Evolutionary conservation across 2,329 filamentous ascomycete species (phyloP), one percentile per base, ranked within the genome.

Genomic region (Fusarium temperatum): DNA sequence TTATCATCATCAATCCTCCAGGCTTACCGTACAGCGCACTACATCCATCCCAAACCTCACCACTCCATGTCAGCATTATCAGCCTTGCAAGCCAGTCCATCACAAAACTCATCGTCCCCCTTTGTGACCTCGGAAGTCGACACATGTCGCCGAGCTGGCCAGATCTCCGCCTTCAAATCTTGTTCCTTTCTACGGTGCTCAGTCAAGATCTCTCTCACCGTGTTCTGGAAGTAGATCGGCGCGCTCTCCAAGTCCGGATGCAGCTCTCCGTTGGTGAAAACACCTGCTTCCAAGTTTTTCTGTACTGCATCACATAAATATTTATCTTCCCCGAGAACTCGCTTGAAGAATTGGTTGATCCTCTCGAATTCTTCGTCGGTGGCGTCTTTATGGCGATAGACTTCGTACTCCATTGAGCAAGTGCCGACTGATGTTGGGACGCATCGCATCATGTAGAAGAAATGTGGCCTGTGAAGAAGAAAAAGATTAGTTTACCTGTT

Each of bases 291-390:
- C 66, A 92, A 82, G 78, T 92, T 92, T 78, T 84, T 85, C 76
- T 91, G 90, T 0, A 88, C 87, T 11, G 84, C 85, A 68, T 86
- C 83, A 81, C 89, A 91, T 11, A 92, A 85, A 3, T 86, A 84
- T 75, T 91, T 91, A 82, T 92, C 90, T 86, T 91, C 89, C 77
- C 60, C 60, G 14, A 63, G 60, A n/a, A 92, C 86, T 41, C 87
- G 87, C 78, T 89, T 89, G 82, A 91, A 92, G 74, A 91, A 88
- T 17, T 86, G 79, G 79, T 85, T 86, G 74, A 91, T 87, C 35
- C 83, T 80, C 13, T 85, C 79, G 76, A 91, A 91, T 41, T 89
- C 86, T 20, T 87, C 86, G 15, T 90, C 86, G 2, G 84, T 84
- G 4, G 88, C 86, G 71, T 87, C 82, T 75, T 87, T 89, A 83